Base-by-base conservation (phyloP, 148 eudicot species). In the Vaccinium vitisidaea region DNA sequence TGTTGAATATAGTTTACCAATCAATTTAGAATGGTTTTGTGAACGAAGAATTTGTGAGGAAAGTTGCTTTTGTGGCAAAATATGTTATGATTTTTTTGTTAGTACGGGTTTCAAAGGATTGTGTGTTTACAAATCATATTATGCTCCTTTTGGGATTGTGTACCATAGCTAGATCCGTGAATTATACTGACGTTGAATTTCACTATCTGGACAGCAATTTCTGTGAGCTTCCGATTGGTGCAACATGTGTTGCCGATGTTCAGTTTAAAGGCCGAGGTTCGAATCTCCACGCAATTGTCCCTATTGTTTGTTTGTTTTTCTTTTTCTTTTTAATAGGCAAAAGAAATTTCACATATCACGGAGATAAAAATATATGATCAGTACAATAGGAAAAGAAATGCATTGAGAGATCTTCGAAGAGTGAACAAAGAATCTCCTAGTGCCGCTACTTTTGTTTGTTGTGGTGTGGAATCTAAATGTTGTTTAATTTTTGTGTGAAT, bases 201-300 rank as follows among this genome's bases (percentile, higher is more conserved):
- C 19, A 2, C 4, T 15, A 69, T 27, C 80, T 82, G 84, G 61
- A 70, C 92, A 97, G 99, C 4, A 97, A 97, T 82, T 95, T 93
- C 84, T 19, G 82, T 16, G 93, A 92, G 85, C 87, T 97, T 84
- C 98, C 99, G 14, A 15, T 92, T 80, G 99, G 99, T 54, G 82
- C 96, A 2, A 94, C 87, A 16, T 97, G 99, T 87, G 94, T 97
- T 85, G 93, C 99, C 3, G 96, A 97, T 88, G 87, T 90, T 90
- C 99, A 95, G 84, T 86, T 87, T 77, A 95, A 90, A 92, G 99
- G 99, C 84, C 92, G 91, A 94, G 97, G 95, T 94, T 85, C 54
- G 88, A 19, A 76, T 75, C 53, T 16, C 32, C 53, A 43, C 50
- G 48, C 23, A 74, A 23, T 58, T 7, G 10, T 23, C 59, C 15